Conservation (phyloP, 495 filamentous ascomycete genomes). For the Daldinia vernicosa region DNA sequence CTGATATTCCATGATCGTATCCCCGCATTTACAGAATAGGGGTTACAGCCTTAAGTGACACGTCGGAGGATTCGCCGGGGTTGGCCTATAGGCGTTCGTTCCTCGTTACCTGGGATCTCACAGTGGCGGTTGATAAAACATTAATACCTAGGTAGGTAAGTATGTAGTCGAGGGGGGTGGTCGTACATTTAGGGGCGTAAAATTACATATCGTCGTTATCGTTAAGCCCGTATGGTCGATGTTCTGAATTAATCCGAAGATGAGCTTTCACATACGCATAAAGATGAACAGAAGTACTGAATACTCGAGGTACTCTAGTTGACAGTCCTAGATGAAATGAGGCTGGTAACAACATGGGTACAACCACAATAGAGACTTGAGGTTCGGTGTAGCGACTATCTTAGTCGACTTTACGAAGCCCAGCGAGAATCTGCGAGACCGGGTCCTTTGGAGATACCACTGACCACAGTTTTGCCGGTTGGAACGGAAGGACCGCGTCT, state of each 20-base stretch:
- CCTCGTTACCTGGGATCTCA: not conserved
- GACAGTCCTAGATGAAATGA: not conserved
- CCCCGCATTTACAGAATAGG: not conserved
- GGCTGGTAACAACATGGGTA: not conserved
- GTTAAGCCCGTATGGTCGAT: not conserved
- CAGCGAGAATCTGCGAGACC: constrained; percentile 37
- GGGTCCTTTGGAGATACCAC: constrained; percentile 26
- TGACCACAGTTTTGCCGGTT: constrained; percentile 19
- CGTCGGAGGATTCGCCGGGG: not conserved
- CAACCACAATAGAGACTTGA: not conserved
- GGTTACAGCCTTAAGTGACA: not conserved
- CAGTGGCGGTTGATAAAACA: not conserved
- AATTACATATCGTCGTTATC: not conserved
- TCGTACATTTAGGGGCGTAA: not conserved
- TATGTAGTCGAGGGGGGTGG: not conserved
- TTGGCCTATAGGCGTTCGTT: not conserved
- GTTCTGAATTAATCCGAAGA: not conserved
- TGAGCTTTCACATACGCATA: not conserved
- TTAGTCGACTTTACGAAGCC: not conserved
- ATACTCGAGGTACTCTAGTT: not conserved
- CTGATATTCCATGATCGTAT: not conserved
- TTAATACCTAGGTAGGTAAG: not conserved
- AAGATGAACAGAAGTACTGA: not conserved
- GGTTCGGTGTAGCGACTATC: not conserved
- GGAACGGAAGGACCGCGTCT: not conserved